Conservation (phyloP, 129 eudicot species). For the Dittrichia graveolens region DNA sequence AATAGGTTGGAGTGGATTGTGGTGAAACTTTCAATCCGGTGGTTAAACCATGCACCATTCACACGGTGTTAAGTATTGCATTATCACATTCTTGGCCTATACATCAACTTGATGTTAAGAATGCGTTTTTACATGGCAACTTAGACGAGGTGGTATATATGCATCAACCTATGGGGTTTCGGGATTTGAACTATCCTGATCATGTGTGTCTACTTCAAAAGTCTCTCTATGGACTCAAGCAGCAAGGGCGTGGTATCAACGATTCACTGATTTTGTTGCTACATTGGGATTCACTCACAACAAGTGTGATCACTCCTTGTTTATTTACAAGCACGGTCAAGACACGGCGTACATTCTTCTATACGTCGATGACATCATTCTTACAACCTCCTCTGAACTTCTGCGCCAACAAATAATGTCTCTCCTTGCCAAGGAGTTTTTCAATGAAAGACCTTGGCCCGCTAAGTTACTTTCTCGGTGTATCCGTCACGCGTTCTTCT, state of each 20-base stretch:
- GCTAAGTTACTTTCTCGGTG: neutral
- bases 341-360: too few relatives aligned
- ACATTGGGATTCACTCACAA: neutral
- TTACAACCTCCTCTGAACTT: neutral
- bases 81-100: too few relatives aligned
- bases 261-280: neutral
- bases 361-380: neutral
- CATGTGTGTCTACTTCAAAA: neutral
- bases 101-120: too few relatives aligned
- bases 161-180: constrained; percentile 14
- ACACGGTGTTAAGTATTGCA: too few relatives aligned
- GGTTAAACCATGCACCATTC: too few relatives aligned
- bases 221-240: constrained; percentile 8
- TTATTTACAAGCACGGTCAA: too few relatives aligned
- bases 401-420: neutral
- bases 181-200: neutral
- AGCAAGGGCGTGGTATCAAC: constrained; percentile 7
- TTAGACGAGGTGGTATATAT: neutral
- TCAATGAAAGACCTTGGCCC: neutral
- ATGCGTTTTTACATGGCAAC: too few relatives aligned
- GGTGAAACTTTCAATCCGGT: too few relatives aligned
- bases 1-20: too few relatives aligned
- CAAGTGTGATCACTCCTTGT: neutral
- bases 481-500: neutral
- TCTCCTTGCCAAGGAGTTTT: neutral